These are phyloP conservation scores for Scleromitrula shiraiana DNA, from an alignment of 2,329 filamentous ascomycete species.

Conservation along the genomic window DNA sequence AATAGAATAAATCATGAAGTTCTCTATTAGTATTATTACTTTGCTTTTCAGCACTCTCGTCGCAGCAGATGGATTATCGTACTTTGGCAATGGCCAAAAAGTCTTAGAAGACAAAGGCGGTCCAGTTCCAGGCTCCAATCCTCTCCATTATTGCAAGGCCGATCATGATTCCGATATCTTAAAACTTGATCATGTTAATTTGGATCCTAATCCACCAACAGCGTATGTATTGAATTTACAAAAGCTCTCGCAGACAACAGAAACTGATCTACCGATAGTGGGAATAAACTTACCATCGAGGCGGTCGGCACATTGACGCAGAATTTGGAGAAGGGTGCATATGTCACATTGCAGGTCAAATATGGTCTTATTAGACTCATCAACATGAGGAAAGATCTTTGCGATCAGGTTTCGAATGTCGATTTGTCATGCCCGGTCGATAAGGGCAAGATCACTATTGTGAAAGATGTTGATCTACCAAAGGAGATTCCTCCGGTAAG, in stretches of 20 bases:
- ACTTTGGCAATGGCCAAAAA: conserved; percentile 40
- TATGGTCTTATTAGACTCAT: conserved; percentile 89
- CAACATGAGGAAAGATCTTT: conserved; percentile 72
- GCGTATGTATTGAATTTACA: conserved; percentile 52
- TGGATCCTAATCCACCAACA: conserved; percentile 77
- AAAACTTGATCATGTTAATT: conserved; percentile 68
- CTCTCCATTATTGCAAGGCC: conserved; percentile 65
- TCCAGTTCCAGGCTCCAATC: conserved; percentile 60
- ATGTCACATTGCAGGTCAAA: conserved; percentile 78
- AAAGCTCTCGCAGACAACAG: background rate
- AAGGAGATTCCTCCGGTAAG: conserved; percentile 81
- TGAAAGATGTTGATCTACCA: conserved; percentile 78
- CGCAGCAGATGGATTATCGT: conserved; percentile 37
- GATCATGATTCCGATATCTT: conserved; percentile 65
- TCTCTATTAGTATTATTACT: conserved; percentile 21
- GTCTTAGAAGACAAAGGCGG: conserved; percentile 39
- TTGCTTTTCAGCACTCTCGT: conserved; percentile 25
- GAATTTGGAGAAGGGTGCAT: conserved; percentile 67
- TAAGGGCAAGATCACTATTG: conserved; percentile 64
- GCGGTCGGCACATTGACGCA: conserved; percentile 69
- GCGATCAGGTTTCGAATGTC: conserved; percentile 81
- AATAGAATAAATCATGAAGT: conserved; percentile 25
- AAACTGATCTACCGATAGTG: conserved; percentile 45
- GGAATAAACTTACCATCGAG: conserved; percentile 66
- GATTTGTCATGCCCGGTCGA: conserved; percentile 84